Evolutionary conservation across 108 stramenopile species (phyloP).

Genomic region (Discostella stelligeroides): DNA sequence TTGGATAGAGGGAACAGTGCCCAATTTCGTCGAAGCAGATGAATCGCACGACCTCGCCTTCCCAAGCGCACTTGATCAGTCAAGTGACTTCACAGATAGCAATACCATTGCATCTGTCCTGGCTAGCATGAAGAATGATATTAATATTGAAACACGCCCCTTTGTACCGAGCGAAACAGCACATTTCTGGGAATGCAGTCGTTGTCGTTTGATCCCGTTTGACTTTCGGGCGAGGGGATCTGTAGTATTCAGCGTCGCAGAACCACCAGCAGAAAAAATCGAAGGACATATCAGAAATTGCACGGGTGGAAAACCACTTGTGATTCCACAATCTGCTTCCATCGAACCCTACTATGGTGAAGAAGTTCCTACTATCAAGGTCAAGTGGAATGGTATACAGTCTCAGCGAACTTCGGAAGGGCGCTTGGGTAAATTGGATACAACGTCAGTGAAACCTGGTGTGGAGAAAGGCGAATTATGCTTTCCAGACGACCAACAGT

Average conservation of each 20-base stretch:
- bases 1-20: constrained; percentile 25
- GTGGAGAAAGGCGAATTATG: constrained; percentile 39
- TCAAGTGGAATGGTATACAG: constrained; percentile 34
- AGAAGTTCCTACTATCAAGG: constrained; percentile 32
- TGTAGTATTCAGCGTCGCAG: constrained; percentile 41
- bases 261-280: constrained; percentile 38
- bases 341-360: constrained; percentile 53
- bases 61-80: background rate
- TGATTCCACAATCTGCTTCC: constrained; percentile 44
- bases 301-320: constrained; percentile 37
- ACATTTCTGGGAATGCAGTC: constrained; percentile 56
- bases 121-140: constrained; percentile 36
- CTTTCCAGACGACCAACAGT: constrained; percentile 45
- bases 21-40: background rate
- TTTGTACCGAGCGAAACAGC: constrained; percentile 40
- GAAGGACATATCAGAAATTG: constrained; percentile 36
- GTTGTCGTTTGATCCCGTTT: constrained; percentile 43
- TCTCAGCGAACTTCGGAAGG: constrained; percentile 11
- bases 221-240: constrained; percentile 47
- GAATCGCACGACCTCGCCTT: background rate
- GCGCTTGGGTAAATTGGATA: background rate
- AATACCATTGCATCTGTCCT: constrained; percentile 41
- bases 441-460: constrained; percentile 30
- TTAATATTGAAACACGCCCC: constrained; percentile 32
- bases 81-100: constrained; percentile 13